phyloP scores from a whole-genome alignment of 2,329 filamentous ascomycete genomes.

The Bipolaris zeicola region DNA sequence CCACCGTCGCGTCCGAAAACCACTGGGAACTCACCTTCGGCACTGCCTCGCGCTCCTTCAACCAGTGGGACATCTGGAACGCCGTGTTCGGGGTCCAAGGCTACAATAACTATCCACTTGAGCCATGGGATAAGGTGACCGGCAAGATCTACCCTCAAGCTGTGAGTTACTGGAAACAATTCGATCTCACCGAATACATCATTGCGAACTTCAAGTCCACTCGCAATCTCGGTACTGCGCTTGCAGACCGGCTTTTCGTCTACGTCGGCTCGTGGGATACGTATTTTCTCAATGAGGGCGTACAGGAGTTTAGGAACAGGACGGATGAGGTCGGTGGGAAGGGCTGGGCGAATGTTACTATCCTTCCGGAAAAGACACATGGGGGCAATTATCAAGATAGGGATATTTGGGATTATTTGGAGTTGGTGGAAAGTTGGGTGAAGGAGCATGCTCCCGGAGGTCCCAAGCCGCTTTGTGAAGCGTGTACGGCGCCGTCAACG shows the following conservation, averaged over 20 bases:
- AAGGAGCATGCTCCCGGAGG: slow-evolving; percentile 42
- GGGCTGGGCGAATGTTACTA: slow-evolving; percentile 48
- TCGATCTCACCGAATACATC: slow-evolving; percentile 45
- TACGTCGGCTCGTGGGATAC: slow-evolving; percentile 46
- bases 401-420: slow-evolving; percentile 44
- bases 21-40: slow-evolving; percentile 49
- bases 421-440: slow-evolving; percentile 40
- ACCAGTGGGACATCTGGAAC: slow-evolving; percentile 49
- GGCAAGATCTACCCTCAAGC: slow-evolving; percentile 48
- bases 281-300: slow-evolving; percentile 48
- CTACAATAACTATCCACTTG: slow-evolving; percentile 47
- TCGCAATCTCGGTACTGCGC: slow-evolving; percentile 41
- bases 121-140: slow-evolving; percentile 49
- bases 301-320: slow-evolving; percentile 42
- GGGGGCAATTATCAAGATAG: slow-evolving; percentile 44
- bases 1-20: slow-evolving; percentile 41
- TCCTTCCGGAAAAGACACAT: slow-evolving; percentile 37
- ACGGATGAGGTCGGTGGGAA: slow-evolving; percentile 40
- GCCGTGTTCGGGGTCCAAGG: slow-evolving; percentile 48
- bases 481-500: slow-evolving; percentile 22
- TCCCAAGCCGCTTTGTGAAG: slow-evolving; percentile 30
- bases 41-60: slow-evolving; percentile 40
- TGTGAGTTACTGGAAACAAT: slow-evolving; percentile 46
- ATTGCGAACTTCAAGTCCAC: slow-evolving; percentile 41
- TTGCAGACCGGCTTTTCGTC: slow-evolving; percentile 41